Evolutionary conservation across 768 basidiomycete genomes (phyloP).

Genomic region (Suillus bovinus): DNA sequence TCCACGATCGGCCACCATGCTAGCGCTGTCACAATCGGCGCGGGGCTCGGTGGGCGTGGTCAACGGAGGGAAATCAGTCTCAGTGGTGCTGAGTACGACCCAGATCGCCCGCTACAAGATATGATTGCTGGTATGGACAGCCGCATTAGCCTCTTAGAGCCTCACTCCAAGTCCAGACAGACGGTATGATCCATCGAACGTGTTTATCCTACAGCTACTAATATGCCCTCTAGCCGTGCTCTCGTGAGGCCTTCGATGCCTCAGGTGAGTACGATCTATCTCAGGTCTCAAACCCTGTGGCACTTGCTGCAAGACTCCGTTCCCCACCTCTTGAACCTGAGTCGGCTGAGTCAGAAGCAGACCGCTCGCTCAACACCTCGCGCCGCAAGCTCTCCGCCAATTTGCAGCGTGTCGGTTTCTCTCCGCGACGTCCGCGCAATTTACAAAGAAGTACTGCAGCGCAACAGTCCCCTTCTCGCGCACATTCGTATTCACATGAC

Average conservation of each 20-base stretch:
- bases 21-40: constrained; percentile 81
- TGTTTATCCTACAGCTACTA: constrained; percentile 7
- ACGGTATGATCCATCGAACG: constrained; percentile 36
- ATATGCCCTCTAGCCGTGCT: constrained; percentile 29
- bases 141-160: constrained; percentile 57
- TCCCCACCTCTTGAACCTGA: constrained; percentile 48
- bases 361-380: constrained; percentile 41
- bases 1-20: constrained; percentile 91
- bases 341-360: constrained; percentile 51
- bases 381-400: constrained; percentile 73
- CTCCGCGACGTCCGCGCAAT: constrained; percentile 71
- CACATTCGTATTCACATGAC: constrained; percentile 15
- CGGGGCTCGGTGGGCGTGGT: constrained; percentile 64
- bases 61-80: constrained; percentile 55
- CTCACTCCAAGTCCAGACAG: constrained; percentile 49
- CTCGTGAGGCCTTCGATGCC: constrained; percentile 59
- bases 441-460: constrained; percentile 32
- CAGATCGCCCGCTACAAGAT: constrained; percentile 73
- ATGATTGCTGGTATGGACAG: constrained; percentile 66
- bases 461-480: constrained; percentile 17
- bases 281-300: constrained; percentile 49
- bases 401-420: constrained; percentile 66
- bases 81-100: constrained; percentile 84
- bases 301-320: constrained; percentile 43
- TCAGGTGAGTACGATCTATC: constrained; percentile 63